phyloP scores from a whole-genome alignment of 108 stramenopile species.

The Conticribra weissflogii region DNA sequence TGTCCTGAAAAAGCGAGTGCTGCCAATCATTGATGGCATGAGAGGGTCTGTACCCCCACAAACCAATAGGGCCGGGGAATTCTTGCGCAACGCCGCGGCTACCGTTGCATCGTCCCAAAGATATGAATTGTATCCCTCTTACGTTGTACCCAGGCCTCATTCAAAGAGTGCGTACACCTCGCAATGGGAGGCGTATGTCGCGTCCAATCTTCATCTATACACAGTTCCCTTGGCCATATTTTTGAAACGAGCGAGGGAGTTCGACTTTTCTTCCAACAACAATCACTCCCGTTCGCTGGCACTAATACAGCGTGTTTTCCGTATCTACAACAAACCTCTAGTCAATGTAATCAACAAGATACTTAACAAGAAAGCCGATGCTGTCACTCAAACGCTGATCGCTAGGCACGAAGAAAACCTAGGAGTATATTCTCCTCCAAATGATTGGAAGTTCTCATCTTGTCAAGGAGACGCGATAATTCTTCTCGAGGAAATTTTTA shows the following conservation, averaged over 20 bases:
- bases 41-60: not conserved
- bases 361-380: conserved; percentile 38
- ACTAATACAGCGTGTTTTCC: conserved; percentile 71
- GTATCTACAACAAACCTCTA: conserved; percentile 74
- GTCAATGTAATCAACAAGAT: conserved; percentile 64
- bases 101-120: conserved; percentile 20
- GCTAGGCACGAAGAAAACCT: conserved; percentile 59
- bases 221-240: conserved; percentile 85
- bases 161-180: conserved; percentile 61
- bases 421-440: conserved; percentile 63
- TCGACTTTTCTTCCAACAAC: conserved; percentile 75
- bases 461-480: conserved; percentile 74
- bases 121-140: conserved; percentile 40
- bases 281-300: conserved; percentile 57
- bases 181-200: conserved; percentile 84
- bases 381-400: conserved; percentile 42
- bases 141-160: conserved; percentile 53
- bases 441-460: conserved; percentile 50
- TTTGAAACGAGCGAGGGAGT: conserved; percentile 85
- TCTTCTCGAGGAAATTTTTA: conserved; percentile 81
- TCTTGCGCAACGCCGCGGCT: conserved; percentile 45
- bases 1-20: conserved; percentile 30
- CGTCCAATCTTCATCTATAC: conserved; percentile 79
- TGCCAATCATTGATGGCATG: not conserved
- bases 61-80: conserved; percentile 20